phyloP scores from a whole-genome alignment of 2,329 filamentous ascomycete genomes.

The Alternaria hordeiaustralica region DNA sequence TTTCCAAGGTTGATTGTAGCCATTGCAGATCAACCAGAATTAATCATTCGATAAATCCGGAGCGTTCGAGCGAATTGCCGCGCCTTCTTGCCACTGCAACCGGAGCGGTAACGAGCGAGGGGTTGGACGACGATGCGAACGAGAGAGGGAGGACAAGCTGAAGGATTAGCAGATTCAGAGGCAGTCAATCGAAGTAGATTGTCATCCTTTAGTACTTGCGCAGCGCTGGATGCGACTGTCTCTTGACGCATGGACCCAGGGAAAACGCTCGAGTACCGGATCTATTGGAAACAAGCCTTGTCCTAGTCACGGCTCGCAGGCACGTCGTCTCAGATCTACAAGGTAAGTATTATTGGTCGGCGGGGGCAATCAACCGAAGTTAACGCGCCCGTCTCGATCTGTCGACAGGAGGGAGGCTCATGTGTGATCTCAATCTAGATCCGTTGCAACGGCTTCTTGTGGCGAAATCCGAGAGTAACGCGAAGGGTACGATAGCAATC shows the following conservation, averaged over 20 bases:
- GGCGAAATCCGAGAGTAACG: slow-evolving; percentile 32
- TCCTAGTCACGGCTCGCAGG: slow-evolving; percentile 44
- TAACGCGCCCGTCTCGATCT: slow-evolving; percentile 34
- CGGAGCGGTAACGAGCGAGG: slow-evolving; percentile 10
- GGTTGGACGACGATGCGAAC: background rate
- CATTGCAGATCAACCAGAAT: slow-evolving; percentile 37
- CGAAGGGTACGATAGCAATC: slow-evolving; percentile 18
- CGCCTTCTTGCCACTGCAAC: slow-evolving; percentile 31
- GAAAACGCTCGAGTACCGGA: slow-evolving; percentile 44
- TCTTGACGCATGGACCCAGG: slow-evolving; percentile 37
- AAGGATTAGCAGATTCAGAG: slow-evolving; percentile 20
- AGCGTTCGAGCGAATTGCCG: slow-evolving; percentile 36
- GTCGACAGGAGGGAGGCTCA: slow-evolving; percentile 31
- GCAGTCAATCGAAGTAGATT: slow-evolving; percentile 35
- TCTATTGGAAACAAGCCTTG: slow-evolving; percentile 47
- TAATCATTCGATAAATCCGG: slow-evolving; percentile 27
- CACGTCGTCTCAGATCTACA: slow-evolving; percentile 38
- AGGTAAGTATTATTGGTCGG: slow-evolving; percentile 37
- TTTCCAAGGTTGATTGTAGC: slow-evolving; percentile 37
- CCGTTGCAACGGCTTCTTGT: slow-evolving; percentile 33
- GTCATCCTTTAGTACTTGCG: slow-evolving; percentile 48
- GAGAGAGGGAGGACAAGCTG: slow-evolving; percentile 14
- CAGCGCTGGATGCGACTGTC: slow-evolving; percentile 28
- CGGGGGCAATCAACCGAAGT: slow-evolving; percentile 43
- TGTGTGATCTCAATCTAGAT: slow-evolving; percentile 39